Conservation (phyloP, 805 yeast species). For the Ogataea methylovora region DNA sequence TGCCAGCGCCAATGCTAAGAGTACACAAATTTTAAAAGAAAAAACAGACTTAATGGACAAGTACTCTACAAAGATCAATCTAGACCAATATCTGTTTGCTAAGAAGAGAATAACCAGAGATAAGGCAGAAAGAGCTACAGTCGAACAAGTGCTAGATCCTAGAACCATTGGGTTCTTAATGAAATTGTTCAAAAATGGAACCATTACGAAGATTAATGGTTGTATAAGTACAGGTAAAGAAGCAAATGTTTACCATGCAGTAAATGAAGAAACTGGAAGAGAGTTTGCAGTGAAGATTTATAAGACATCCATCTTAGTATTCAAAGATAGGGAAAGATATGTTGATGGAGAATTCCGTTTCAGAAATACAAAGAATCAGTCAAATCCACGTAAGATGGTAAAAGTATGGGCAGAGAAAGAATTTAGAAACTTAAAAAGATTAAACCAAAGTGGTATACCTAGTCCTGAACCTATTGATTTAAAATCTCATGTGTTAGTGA, state of each 20-base stretch:
- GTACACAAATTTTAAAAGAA: conserved; percentile 18
- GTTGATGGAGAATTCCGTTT: conserved; percentile 95
- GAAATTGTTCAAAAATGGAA: conserved; percentile 76
- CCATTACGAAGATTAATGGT: conserved; percentile 81
- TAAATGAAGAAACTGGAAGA: conserved; percentile 32
- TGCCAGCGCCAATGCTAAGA: neutral
- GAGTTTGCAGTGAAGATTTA: conserved; percentile 89
- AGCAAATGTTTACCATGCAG: conserved; percentile 94
- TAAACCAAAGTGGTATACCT: conserved; percentile 74
- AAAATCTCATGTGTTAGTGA: conserved; percentile 83
- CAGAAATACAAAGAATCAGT: conserved; percentile 74
- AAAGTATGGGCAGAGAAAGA: conserved; percentile 98
- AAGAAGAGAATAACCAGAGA: conserved; percentile 63
- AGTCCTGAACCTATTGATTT: conserved; percentile 89
- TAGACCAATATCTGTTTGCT: conserved; percentile 48
- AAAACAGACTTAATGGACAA: conserved; percentile 49
- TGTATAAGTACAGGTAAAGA: conserved; percentile 96
- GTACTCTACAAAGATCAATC: conserved; percentile 56
- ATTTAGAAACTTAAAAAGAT: conserved; percentile 82
- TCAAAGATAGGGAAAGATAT: conserved; percentile 92
- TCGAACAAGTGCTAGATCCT: conserved; percentile 94
- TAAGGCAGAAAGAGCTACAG: conserved; percentile 91
- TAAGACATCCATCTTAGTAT: conserved; percentile 94
- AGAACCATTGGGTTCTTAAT: conserved; percentile 79
- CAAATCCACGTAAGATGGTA: conserved; percentile 96